Evolutionary conservation across 1,284 basidiomycete genomes (phyloP).

Genomic region (Athelia psychrophila): DNA sequence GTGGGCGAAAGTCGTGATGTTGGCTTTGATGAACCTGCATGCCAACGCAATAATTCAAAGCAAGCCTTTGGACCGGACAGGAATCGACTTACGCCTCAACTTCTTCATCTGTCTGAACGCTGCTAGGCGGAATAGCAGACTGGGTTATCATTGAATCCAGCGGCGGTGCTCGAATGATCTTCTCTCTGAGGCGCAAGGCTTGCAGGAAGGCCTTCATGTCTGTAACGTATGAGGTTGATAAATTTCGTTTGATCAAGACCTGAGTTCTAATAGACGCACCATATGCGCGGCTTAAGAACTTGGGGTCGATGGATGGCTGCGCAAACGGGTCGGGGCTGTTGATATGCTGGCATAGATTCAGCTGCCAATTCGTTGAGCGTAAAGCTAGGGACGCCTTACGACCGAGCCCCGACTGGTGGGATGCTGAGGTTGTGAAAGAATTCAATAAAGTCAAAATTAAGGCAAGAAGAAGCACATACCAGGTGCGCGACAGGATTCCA

Average conservation of each 20-base stretch:
- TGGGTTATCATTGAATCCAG: background rate
- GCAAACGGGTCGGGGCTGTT: slow-evolving; percentile 26
- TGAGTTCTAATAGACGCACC: background rate
- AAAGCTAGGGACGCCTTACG: background rate
- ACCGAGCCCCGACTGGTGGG: slow-evolving; percentile 1
- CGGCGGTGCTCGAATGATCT: background rate
- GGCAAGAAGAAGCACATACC: background rate
- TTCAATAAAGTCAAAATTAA: too few species aligned
- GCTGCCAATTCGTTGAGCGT: too few species aligned
- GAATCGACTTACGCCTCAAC: background rate
- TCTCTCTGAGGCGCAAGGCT: background rate
- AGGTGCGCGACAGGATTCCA: background rate
- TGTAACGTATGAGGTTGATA: background rate
- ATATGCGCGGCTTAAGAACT: slow-evolving; percentile 24
- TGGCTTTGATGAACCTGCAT: background rate
- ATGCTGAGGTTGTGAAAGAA: background rate
- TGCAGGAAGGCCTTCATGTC: background rate
- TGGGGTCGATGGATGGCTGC: slow-evolving; percentile 35
- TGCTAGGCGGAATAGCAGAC: background rate
- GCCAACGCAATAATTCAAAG: background rate
- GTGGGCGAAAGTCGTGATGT: slow-evolving; percentile 2
- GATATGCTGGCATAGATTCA: slow-evolving; percentile 15
- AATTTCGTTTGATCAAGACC: background rate
- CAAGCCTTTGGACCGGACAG: too few species aligned
- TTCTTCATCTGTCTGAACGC: background rate